Percentiles rank a stretch among this genome's conserved stretches.
phyloP scores from a whole-genome alignment of 1,139 yeast genomes.

The Suhomyces guaymorum region DNA sequence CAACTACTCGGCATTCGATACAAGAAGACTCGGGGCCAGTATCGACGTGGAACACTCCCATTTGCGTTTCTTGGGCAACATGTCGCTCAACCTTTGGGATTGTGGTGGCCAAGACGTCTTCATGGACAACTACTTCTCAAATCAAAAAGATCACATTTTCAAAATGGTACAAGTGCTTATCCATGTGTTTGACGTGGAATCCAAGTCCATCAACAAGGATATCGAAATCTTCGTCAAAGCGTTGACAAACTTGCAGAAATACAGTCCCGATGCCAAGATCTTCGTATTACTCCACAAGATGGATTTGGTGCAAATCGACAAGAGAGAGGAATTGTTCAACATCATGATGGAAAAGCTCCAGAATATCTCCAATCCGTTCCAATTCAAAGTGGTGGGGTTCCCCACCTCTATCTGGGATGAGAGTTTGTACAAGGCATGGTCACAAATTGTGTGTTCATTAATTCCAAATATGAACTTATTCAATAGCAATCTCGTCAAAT shows the following conservation, averaged over 20 bases:
- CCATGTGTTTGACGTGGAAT: conserved; percentile 95
- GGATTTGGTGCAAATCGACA: conserved; percentile 90
- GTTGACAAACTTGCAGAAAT: conserved; percentile 76
- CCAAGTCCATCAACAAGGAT: conserved; percentile 88
- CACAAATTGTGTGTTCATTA: conserved; percentile 89
- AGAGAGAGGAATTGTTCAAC: conserved; percentile 78
- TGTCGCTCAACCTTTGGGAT: conserved; percentile 96
- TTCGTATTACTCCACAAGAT: conserved; percentile 92
- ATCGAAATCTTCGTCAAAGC: conserved; percentile 89
- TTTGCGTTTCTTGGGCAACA: conserved; percentile 85
- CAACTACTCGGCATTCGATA: conserved; percentile 95
- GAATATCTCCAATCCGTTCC: conserved; percentile 74
- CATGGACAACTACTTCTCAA: conserved; percentile 89
- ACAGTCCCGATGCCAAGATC: conserved; percentile 88
- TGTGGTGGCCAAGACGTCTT: conserved; percentile 98
- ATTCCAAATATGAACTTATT: conserved; percentile 88
- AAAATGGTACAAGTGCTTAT: conserved; percentile 96
- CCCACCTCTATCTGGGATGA: conserved; percentile 99
- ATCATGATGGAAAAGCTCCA: conserved; percentile 83
- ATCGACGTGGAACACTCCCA: conserved; percentile 98
- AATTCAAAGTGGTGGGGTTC: conserved; percentile 80
- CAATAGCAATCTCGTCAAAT: conserved; percentile 71
- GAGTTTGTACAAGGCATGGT: conserved; percentile 95
- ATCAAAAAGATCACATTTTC: conserved; percentile 87
- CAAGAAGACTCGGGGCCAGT: conserved; percentile 93